Percentiles rank a stretch among this genome's conserved stretches.
Conservation (phyloP, 768 basidiomycete genomes). For the Naganishia kalamii region DNA sequence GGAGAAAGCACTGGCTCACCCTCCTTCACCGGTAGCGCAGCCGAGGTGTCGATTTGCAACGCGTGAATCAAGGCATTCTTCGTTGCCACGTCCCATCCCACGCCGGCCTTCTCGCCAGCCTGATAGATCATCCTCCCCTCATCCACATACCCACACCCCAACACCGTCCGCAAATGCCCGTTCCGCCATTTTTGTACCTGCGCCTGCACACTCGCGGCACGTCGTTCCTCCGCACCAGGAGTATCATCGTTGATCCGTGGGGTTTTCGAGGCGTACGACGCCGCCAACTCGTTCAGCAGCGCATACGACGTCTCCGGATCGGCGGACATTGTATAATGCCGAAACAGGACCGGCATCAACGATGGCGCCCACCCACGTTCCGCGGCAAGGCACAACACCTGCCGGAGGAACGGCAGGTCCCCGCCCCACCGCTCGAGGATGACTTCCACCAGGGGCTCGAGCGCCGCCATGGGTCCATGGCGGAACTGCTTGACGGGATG, state of each 20-base stretch:
- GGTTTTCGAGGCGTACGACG: neutral
- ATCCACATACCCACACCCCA: neutral
- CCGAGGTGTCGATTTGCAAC: neutral
- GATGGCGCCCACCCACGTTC: constrained; percentile 1
- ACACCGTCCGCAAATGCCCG: constrained; percentile 3
- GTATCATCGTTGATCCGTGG: neutral
- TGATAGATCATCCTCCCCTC: constrained; percentile 9
- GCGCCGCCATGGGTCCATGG: neutral
- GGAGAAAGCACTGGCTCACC: neutral
- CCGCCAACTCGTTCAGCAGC: neutral
- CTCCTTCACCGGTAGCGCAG: neutral
- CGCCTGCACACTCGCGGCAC: neutral
- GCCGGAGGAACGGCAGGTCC: neutral
- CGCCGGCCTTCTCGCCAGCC: neutral
- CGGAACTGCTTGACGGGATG: neutral
- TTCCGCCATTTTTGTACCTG: constrained; percentile 4
- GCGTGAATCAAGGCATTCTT: constrained; percentile 5
- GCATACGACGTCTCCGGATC: neutral
- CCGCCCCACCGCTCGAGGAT: neutral
- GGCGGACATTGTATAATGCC: neutral
- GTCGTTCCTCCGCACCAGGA: too few species aligned
- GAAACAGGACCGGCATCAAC: neutral
- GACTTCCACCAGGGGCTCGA: neutral
- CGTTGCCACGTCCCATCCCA: constrained; percentile 3
- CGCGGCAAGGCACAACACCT: neutral